Evolutionary conservation across 75 land plant genomes (phyloP), one percentile per base, ranked within the genome.

Genomic region (Selaginella moellendorffii): DNA sequence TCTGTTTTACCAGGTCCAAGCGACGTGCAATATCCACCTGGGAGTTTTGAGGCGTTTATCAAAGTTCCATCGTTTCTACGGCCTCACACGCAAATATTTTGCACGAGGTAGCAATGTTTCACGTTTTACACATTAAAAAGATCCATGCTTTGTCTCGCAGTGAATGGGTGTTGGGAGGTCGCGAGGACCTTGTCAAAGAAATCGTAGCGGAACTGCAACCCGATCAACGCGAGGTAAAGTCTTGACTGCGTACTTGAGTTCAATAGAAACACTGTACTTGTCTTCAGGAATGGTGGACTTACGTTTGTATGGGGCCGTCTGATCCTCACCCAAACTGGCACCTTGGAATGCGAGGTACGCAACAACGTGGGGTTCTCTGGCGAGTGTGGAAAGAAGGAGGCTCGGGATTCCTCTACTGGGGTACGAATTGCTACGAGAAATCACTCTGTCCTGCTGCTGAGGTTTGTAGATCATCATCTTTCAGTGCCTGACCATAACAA

Each of bases 241-340:
- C n/a, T n/a, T n/a, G n/a, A n/a, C n/a, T n/a, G n/a, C n/a, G n/a
- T n/a, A n/a, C n/a, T n/a, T n/a, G n/a, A n/a, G n/a, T n/a, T n/a
- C n/a, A n/a, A n/a, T n/a, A n/a, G n/a, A n/a, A n/a, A n/a, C n/a
- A n/a, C n/a, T n/a, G n/a, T n/a, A n/a, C n/a, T n/a, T n/a, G n/a
- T n/a, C n/a, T n/a, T n/a, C 68, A 92, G 97, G 97, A 92, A 70
- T 92, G 97, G 97, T 92, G 97, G 97, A 92, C 97, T 10, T 92
- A 92, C 80, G 90, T 92, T 12, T 92, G 97, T 80, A 88, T 92
- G 97, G 97, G 96, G 24, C 97, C 97, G 54, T 73, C 90, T 62
- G 97, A 92, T 73, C 97, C 96, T 28, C 96, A 85, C 66, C 97
- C 97, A 27, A 92, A 92, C 54, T 92, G 86, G 97, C 97, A 92